Conservation (phyloP, 768 basidiomycete genomes). For the Mrakia frigida region DNA sequence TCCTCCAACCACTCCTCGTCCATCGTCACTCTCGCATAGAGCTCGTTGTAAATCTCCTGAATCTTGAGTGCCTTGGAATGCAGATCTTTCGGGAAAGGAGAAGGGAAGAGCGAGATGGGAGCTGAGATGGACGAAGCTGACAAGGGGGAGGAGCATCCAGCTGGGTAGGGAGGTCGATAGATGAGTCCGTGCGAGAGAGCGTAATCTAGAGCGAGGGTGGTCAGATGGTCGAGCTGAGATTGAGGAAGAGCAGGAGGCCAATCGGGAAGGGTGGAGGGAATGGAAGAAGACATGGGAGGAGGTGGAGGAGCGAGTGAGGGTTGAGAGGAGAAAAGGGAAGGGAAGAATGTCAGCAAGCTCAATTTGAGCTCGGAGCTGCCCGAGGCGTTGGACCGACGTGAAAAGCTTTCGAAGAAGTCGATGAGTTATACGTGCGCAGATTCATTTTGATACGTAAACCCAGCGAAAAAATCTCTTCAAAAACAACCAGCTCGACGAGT, state of each 20-base stretch:
- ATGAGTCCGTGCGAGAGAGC: conserved; percentile 77
- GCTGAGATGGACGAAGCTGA: conserved; percentile 76
- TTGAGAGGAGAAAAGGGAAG: too few species aligned
- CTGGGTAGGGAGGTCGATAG: conserved; percentile 59
- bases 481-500: too few species aligned
- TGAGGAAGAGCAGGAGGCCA: conserved; percentile 73
- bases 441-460: too few species aligned
- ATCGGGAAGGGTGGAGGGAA: conserved; percentile 5
- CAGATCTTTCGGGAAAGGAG: conserved; percentile 69
- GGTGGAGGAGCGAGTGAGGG: too few species aligned
- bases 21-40: conserved; percentile 78
- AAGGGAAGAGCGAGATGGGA: conserved; percentile 79
- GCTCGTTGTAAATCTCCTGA: conserved; percentile 71
- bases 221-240: conserved; percentile 57
- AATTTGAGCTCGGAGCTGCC: too few species aligned
- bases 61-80: conserved; percentile 63
- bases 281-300: too few species aligned
- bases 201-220: conserved; percentile 67
- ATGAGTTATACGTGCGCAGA: too few species aligned
- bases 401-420: too few species aligned
- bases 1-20: conserved; percentile 73
- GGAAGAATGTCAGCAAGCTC: too few species aligned
- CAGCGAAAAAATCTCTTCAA: too few species aligned
- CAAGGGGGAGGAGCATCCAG: conserved; percentile 47
- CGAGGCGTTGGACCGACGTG: too few species aligned